Conservation (phyloP, 768 basidiomycete genomes). For the Nevesoporus exiguus region DNA sequence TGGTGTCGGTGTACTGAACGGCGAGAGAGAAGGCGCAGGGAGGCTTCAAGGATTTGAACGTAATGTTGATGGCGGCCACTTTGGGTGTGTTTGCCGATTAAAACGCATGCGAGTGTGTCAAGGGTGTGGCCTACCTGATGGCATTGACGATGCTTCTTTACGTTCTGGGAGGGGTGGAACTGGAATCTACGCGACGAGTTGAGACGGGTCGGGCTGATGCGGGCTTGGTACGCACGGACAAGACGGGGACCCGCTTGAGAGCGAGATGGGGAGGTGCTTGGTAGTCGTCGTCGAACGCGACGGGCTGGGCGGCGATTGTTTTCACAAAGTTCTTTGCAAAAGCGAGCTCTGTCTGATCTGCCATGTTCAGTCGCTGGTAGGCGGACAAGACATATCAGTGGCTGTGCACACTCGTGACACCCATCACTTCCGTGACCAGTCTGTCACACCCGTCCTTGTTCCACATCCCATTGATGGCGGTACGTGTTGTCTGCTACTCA, state of each 20-base stretch:
- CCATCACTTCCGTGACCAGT: conserved; percentile 19
- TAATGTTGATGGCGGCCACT: conserved; percentile 50
- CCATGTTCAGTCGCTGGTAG: conserved; percentile 36
- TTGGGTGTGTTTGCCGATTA: conserved; percentile 9
- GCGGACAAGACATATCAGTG: conserved; percentile 9
- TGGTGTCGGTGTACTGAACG: conserved; percentile 77
- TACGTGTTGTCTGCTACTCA: conserved; percentile 18
- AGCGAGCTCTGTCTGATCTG: conserved; percentile 55
- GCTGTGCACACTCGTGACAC: conserved; percentile 22
- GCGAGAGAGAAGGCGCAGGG: conserved; percentile 68
- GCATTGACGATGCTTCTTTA: conserved; percentile 34
- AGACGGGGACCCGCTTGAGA: conserved; percentile 64
- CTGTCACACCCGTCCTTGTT: conserved; percentile 18
- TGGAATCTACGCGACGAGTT: conserved; percentile 42
- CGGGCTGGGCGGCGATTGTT: conserved; percentile 61
- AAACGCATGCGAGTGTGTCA: conserved; percentile 1
- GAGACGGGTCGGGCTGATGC: not conserved
- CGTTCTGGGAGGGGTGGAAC: conserved; percentile 60
- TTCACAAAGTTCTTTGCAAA: conserved; percentile 67
- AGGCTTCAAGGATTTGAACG: conserved; percentile 92
- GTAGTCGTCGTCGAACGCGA: conserved; percentile 71
- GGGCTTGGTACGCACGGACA: conserved; percentile 48
- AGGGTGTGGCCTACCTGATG: conserved; percentile 27
- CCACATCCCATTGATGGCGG: conserved; percentile 35
- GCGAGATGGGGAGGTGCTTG: conserved; percentile 65